Base-by-base conservation (phyloP, 495 filamentous ascomycete genomes). In the Glarea lozoyensis region DNA sequence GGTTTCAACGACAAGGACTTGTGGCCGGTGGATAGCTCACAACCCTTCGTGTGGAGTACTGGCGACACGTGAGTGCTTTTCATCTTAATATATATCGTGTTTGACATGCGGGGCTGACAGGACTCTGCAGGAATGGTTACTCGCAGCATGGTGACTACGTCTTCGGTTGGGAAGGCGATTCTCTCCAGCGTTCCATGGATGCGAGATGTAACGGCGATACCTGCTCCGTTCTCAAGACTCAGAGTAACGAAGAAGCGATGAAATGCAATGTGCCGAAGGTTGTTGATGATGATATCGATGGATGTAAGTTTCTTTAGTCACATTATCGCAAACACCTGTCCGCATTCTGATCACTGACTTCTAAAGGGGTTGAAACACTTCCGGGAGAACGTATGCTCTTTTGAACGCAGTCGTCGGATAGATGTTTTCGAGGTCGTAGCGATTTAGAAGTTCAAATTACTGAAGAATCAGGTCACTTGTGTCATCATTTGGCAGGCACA, bases 101-200 rank as follows among this genome's bases (percentile, higher is more conserved):
- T 45, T 49, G 44, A 36, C 34, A 39, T 32, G 27, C 25, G 24
- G 25, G 15, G 15, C 48, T 54, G 47, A 55, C 13, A 46, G 23
- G 4, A 37, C 38, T 41, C 1, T 33, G 31, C 21, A 62, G 22
- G 35, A 37, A 16, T 4, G 35, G 35, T 6, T 37, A 37, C 22
- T 16, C 17, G 7, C 19, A 37, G 9, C 35, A 37, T 37, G 35
- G 10, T 6, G 35, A 37, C 16, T 68, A 68, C 48, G 53, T 68
- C 2, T 68, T 68, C 47, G 63, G 63, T 12, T 68, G 65, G 68
- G 60, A 72, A 48, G 68, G 60, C 30, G 62, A 37, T 21, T 7
- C 35, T 6, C 35, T 37, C 15, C 35, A 37, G 35, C 19, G n/a
- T 7, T 16, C 35, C 69, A 20, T 58, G 66, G 0, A 57, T 73